A percentile compares a stretch with the other conserved stretches of the same genome.
These are phyloP conservation scores for Amanita rubescens DNA, from an alignment of 768 basidiomycete species.

Conservation along the genomic window DNA sequence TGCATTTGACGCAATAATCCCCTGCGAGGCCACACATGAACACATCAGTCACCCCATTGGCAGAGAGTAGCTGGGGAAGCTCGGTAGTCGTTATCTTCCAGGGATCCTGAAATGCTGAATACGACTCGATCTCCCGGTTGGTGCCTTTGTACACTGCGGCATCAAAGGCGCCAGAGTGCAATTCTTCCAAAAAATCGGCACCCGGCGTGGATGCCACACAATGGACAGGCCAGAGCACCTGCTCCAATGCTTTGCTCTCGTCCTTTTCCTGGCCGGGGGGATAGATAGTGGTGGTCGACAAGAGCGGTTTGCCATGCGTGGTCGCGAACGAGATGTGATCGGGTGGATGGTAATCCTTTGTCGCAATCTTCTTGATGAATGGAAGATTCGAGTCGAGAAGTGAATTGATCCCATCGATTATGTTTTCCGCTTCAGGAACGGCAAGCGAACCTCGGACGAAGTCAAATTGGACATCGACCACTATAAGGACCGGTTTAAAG, in stretches of 20 bases:
- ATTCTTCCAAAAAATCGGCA: slow-evolving; percentile 48
- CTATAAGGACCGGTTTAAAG: slow-evolving; percentile 48
- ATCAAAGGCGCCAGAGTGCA: slow-evolving; percentile 35
- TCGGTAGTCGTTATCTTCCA: slow-evolving; percentile 41
- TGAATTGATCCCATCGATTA: slow-evolving; percentile 49
- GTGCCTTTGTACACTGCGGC: slow-evolving; percentile 47
- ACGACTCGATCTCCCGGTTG: slow-evolving; percentile 59
- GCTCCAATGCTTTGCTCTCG: slow-evolving; percentile 27
- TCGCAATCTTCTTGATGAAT: slow-evolving; percentile 44
- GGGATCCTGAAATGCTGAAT: slow-evolving; percentile 70
- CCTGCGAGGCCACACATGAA: slow-evolving; percentile 66
- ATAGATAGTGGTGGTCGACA: slow-evolving; percentile 34
- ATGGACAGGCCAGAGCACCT: slow-evolving; percentile 78
- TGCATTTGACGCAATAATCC: slow-evolving; percentile 68
- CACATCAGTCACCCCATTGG: slow-evolving; percentile 44
- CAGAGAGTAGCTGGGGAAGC: slow-evolving; percentile 35
- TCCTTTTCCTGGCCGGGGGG: slow-evolving; percentile 30
- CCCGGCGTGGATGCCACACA: slow-evolving; percentile 59
- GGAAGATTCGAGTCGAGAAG: slow-evolving; percentile 44
- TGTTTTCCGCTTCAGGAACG: slow-evolving; percentile 50
- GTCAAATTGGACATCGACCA: slow-evolving; percentile 81
- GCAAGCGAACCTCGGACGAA: slow-evolving; percentile 73
- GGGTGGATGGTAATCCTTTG: slow-evolving; percentile 51
- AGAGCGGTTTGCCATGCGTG: slow-evolving; percentile 32
- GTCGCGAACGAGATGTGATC: slow-evolving; percentile 65